Conservation (phyloP, 768 basidiomycete species). For the Pleurotus sapidus region DNA sequence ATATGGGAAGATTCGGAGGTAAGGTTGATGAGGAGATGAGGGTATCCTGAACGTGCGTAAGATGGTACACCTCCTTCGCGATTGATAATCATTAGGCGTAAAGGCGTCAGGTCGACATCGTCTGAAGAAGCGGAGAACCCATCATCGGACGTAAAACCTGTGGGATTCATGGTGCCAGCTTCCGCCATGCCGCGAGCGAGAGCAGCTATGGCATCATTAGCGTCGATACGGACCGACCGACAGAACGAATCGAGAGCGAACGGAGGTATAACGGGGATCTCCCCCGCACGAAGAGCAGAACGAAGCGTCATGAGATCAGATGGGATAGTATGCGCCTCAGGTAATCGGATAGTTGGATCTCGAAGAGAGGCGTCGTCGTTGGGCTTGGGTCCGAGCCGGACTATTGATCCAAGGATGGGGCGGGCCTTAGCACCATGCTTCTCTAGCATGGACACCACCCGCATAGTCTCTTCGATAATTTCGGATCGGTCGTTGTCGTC, state of each 20-base stretch:
- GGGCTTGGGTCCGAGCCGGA: constrained; percentile 79
- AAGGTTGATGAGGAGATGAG: constrained; percentile 95
- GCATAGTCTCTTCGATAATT: constrained; percentile 79
- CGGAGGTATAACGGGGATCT: constrained; percentile 94
- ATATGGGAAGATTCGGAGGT: constrained; percentile 86
- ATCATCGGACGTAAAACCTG: constrained; percentile 28
- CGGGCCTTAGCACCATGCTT: constrained; percentile 83
- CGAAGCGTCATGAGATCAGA: constrained; percentile 82
- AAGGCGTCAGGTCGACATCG: constrained; percentile 82
- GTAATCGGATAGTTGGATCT: constrained; percentile 36
- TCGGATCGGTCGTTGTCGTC: constrained; percentile 65
- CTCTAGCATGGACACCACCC: constrained; percentile 80
- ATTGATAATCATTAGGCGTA: constrained; percentile 97
- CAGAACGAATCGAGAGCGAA: constrained; percentile 91
- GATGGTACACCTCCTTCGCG: constrained; percentile 96
- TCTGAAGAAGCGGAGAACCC: constrained; percentile 36
- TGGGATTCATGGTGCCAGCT: constrained; percentile 31
- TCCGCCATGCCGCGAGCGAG: constrained; percentile 85
- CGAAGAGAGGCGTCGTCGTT: constrained; percentile 28
- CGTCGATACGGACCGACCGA: constrained; percentile 78
- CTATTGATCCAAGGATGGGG: constrained; percentile 84
- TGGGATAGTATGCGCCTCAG: constrained; percentile 78
- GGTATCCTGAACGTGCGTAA: constrained; percentile 91
- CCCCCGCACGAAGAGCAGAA: constrained; percentile 86
- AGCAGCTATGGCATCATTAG: constrained; percentile 87